These are phyloP conservation scores for Vitis riparia DNA, from an alignment of 164 flowering plant genomes.

Conservation along the genomic window DNA sequence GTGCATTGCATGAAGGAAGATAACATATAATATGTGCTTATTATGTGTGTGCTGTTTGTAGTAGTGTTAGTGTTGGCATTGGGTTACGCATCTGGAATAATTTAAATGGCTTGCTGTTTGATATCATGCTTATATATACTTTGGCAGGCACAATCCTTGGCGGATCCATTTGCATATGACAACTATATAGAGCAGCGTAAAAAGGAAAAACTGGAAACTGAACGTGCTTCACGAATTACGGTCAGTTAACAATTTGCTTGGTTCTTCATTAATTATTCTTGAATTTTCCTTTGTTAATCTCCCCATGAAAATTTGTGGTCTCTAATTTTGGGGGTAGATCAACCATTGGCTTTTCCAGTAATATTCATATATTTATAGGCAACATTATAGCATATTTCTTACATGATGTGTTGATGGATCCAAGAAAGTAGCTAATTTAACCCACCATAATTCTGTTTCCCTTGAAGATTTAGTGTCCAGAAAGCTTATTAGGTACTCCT, in stretches of 20 bases:
- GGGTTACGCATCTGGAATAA: background rate
- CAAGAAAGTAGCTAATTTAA: background rate
- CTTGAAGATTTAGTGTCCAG: background rate
- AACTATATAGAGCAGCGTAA: conserved; percentile 63
- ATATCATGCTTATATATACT: conserved; percentile 5
- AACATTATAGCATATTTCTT: no score
- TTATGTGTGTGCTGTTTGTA: background rate
- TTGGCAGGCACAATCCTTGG: conserved; percentile 65
- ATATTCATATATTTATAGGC: no score
- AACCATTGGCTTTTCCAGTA: no score
- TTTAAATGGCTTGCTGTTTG: background rate
- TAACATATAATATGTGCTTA: no score
- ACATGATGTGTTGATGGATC: background rate
- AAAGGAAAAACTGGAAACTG: conserved; percentile 67
- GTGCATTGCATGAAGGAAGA: no score
- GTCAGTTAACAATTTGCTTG: conserved; percentile 33
- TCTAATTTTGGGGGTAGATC: background rate
- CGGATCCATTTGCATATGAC: conserved; percentile 74
- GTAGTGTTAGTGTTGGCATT: background rate
- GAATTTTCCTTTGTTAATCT: background rate
- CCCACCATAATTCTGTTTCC: background rate
- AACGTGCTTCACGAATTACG: conserved; percentile 70
- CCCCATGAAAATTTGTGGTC: background rate
- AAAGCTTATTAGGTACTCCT: background rate
- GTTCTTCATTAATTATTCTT: background rate